Evolutionary conservation across 352 stramenopile species (phyloP).

Genomic region (Lagenidium sp.): DNA sequence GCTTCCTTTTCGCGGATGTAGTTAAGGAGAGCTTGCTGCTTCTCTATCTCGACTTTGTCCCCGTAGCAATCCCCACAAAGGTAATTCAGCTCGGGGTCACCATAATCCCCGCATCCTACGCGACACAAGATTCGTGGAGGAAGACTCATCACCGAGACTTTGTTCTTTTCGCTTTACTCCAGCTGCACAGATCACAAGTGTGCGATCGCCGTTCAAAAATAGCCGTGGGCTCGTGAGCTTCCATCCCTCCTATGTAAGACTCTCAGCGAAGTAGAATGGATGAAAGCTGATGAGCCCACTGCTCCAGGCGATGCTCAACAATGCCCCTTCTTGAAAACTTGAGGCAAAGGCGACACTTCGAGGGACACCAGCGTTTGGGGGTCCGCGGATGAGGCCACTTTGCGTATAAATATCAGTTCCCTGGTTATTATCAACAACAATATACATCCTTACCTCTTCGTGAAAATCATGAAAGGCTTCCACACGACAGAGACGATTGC

Average conservation of each 20-base stretch:
- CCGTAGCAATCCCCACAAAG: conserved; percentile 62
- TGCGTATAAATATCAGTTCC: too few species aligned
- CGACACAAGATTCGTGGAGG: conserved; percentile 35
- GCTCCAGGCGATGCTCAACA: conserved; percentile 71
- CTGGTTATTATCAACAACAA: too few species aligned
- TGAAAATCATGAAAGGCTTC: conserved; percentile 73
- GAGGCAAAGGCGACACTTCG: conserved; percentile 51
- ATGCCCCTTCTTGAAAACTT: conserved; percentile 52
- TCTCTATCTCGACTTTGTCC: conserved; percentile 30
- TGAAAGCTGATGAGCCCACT: conserved; percentile 71
- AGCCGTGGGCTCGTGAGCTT: too few species aligned
- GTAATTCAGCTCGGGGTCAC: conserved; percentile 45
- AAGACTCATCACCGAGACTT: conserved; percentile 58
- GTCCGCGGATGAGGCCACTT: conserved; percentile 53
- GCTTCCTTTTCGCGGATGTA: conserved; percentile 10
- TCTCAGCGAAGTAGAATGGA: conserved; percentile 70
- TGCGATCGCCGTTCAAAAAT: too few species aligned
- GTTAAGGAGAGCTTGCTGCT: conserved; percentile 29
- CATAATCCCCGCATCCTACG: conserved; percentile 43
- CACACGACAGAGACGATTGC: conserved; percentile 61
- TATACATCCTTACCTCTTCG: conserved; percentile 38
- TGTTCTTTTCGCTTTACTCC: too few species aligned
- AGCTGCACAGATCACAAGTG: too few species aligned
- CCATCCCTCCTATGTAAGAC: too few species aligned
- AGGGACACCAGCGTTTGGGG: conserved; percentile 45